Evolutionary conservation across 1,284 basidiomycete genomes (phyloP), one percentile per base, ranked within the genome.

Genomic region (Ceratobasidium sp.): DNA sequence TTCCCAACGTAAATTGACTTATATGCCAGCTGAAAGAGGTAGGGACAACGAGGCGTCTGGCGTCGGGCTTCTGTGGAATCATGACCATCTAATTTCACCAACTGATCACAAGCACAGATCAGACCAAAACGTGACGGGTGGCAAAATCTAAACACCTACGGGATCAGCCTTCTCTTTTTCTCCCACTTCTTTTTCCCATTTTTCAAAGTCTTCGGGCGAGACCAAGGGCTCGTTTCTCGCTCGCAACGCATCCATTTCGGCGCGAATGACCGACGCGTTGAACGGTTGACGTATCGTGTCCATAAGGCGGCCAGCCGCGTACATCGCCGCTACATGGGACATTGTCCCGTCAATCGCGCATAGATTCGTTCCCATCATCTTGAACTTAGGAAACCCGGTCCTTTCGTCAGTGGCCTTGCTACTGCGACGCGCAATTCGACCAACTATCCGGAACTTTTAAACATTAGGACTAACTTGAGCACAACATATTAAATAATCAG

Each of bases 251-350:
- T 73, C 58, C 69, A 73, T 73, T 45, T 73, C 69, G 17, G 69
- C 69, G 15, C 69, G 69, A 23, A 73, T 73, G 15, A 73, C 33
- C 3, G 69, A 73, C 28, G 69, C 69, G 28, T 73, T 73, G 69
- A 73, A 73, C 15, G 54, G 69, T 56, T 73, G 54, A 26, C 56
- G 69, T 61, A 61, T 73, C 3, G 54, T 61, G 42, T 61, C 58
- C 28, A 73, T 56, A 17, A 73, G 69, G 11, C 69, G 54, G 13
- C 69, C 69, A n/a, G 45, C 56, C 35, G 69, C 69, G 42, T 73
- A 73, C 69, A 73, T 73, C 33, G 56, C 69, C 37, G 69, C 69
- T 33, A 61, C 58, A 37, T 61, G 69, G 23, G 69, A 61, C 28
- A 73, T 51, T 28, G 69, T 61, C 5, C 35, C 58, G 37, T 73